Percentiles rank a stretch among this genome's conserved stretches.
These are phyloP conservation scores for Paraphaeosphaeria minitans DNA, from an alignment of 2,329 filamentous ascomycete genomes.

Conservation along the genomic window DNA sequence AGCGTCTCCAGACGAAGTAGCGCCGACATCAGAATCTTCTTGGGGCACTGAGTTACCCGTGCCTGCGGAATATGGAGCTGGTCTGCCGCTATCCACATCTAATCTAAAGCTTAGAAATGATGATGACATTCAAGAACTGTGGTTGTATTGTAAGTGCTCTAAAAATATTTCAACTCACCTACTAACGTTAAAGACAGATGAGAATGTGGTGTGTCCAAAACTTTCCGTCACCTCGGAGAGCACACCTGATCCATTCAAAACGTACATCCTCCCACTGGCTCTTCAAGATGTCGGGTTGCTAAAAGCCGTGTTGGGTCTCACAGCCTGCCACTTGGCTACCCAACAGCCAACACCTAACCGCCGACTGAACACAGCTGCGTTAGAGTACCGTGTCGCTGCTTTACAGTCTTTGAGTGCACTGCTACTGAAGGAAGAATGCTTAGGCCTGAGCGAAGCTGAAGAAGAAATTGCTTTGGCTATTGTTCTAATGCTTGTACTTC, in stretches of 20 bases:
- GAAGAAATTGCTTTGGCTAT: slow-evolving; percentile 20
- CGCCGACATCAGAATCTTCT: background rate
- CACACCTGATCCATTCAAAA: slow-evolving; percentile 16
- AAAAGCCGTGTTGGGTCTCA: slow-evolving; percentile 17
- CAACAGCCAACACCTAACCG: slow-evolving; percentile 7
- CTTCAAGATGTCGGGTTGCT: slow-evolving; percentile 15
- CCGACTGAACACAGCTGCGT: slow-evolving; percentile 11
- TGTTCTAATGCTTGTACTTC: slow-evolving; percentile 19
- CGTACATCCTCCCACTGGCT: slow-evolving; percentile 19
- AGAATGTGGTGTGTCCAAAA: slow-evolving; percentile 14
- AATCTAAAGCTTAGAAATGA: slow-evolving; percentile 4
- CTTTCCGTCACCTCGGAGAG: slow-evolving; percentile 8
- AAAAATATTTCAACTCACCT: background rate
- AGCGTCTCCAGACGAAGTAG: background rate
- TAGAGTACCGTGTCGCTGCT: slow-evolving; percentile 18
- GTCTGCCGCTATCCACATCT: background rate
- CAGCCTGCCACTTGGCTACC: slow-evolving; percentile 19
- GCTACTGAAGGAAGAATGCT: slow-evolving; percentile 20
- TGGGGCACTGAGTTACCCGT: background rate
- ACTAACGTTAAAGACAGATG: slow-evolving; percentile 7
- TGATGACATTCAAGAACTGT: slow-evolving; percentile 7
- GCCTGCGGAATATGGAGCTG: background rate
- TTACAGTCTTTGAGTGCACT: slow-evolving; percentile 20
- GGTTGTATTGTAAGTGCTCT: slow-evolving; percentile 10
- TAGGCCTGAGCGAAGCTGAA: slow-evolving; percentile 15